These are phyloP conservation scores for Xylaria scruposa DNA, from an alignment of 495 filamentous ascomycete species.

Conservation along the genomic window DNA sequence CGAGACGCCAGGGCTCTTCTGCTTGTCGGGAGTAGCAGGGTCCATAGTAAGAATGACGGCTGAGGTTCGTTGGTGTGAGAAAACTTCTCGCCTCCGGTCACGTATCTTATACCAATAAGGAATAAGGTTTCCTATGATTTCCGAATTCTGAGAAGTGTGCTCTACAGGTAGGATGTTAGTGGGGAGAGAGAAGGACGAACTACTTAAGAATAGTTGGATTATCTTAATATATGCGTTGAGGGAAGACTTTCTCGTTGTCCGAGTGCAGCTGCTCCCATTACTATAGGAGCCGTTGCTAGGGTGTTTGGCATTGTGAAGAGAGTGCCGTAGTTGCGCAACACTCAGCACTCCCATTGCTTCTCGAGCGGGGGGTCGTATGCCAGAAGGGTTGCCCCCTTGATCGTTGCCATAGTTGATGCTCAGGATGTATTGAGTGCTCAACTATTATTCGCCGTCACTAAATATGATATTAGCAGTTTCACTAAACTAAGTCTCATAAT, in stretches of 20 bases:
- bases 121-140: not conserved
- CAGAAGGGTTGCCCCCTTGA: not conserved
- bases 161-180: not conserved
- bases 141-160: not conserved
- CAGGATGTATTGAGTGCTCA: not conserved
- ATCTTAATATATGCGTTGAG: not conserved
- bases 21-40: not conserved
- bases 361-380: not conserved
- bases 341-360: not conserved
- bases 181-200: not conserved
- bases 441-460: not conserved
- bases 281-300: not conserved
- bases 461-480: not conserved
- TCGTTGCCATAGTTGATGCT: not conserved
- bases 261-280: not conserved
- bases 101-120: not conserved
- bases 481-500: not conserved
- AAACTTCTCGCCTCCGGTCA: not conserved
- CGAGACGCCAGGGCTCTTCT: not conserved
- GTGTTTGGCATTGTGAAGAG: not conserved
- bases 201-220: too few species aligned
- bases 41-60: not conserved
- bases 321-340: not conserved
- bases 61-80: not conserved
- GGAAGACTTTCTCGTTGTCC: not conserved